Evolutionary conservation across 1,284 basidiomycete genomes (phyloP).

Genomic region (Cystobasidium sp.): DNA sequence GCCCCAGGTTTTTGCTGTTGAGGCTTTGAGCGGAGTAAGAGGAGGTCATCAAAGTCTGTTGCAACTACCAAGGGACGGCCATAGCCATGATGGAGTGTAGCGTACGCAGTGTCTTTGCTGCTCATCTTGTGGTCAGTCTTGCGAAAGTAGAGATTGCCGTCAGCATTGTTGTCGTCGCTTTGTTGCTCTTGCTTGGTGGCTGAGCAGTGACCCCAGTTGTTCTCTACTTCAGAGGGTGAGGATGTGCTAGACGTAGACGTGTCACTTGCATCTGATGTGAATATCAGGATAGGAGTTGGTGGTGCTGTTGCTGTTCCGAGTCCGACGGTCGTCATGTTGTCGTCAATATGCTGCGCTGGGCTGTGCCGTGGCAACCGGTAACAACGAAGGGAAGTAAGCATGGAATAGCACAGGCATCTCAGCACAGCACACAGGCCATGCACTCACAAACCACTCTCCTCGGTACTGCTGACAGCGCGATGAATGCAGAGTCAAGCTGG

Average conservation of each 20-base stretch:
- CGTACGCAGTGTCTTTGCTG: constrained; percentile 7
- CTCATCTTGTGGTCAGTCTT: not conserved
- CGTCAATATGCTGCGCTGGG: too few relatives aligned
- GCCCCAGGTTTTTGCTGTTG: constrained; percentile 9
- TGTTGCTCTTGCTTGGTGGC: not conserved
- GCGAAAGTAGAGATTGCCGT: not conserved
- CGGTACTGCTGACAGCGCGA: too few relatives aligned
- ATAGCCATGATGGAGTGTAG: constrained; percentile 7
- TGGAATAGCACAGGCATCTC: too few relatives aligned
- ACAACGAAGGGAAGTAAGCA: too few relatives aligned
- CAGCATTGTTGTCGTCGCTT: too few relatives aligned
- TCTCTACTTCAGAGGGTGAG: not conserved
- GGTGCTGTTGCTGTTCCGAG: not conserved
- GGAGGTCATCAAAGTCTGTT: not conserved
- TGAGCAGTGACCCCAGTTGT: constrained; percentile 4
- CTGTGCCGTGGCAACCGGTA: too few relatives aligned
- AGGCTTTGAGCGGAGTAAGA: not conserved
- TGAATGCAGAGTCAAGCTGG: too few relatives aligned
- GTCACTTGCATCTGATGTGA: constrained; percentile 5
- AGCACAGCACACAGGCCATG: too few relatives aligned
- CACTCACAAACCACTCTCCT: too few relatives aligned
- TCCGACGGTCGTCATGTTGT: too few relatives aligned
- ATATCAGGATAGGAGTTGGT: not conserved
- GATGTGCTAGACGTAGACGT: not conserved
- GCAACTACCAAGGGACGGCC: not conserved